Evolutionary conservation across 1,139 yeast genomes (phyloP), one percentile per base, ranked within the genome.

Genomic region (Kurtzmaniella quercitrusa): DNA sequence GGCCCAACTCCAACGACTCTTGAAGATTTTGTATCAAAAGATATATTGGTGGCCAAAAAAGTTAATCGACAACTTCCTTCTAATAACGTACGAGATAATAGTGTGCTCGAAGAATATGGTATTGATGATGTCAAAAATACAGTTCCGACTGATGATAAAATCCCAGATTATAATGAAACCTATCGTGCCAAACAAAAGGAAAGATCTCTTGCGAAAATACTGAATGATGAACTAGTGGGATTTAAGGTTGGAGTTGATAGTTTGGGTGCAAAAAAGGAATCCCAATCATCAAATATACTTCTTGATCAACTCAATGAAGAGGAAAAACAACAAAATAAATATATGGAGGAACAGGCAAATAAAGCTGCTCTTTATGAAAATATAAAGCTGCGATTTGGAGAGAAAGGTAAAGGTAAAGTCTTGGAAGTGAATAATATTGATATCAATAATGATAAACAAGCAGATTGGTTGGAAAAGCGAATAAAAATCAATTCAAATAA

Each of bases 21-120:
- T 16, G 56, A 57, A 15, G 68, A 65, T 16, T 59, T 60, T 41
- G 50, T 66, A 3, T 54, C 65, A 2, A 47, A 56, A 47, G 57
- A 61, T 49, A 45, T 63, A 43, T 48, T 38, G 21, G 45, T 45
- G 43, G 51, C 49, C 37, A 52, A 49, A 32, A 53, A 57, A 23
- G 57, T 57, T 39, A 65, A 51, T 37, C 50, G 74, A 15, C 68
- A 65, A 44, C 45, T 68, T 32, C 62, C 71, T 21, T 56, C 52
- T 11, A 55, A 60, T 28, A 65, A 63, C 40, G 48, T 64, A 39
- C 51, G 65, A 2, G 71, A 65, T 19, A 64, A 68, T 44, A 34
- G 22, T 12, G 56, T 71, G 37, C 52, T 69, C 16, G 68, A 61
- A 41, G 77, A 72, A 42, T 72, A 72, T 48, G 77, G 76, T 0